Conservation (phyloP, 495 filamentous ascomycete genomes). For the Oleoguttula mirabilis region DNA sequence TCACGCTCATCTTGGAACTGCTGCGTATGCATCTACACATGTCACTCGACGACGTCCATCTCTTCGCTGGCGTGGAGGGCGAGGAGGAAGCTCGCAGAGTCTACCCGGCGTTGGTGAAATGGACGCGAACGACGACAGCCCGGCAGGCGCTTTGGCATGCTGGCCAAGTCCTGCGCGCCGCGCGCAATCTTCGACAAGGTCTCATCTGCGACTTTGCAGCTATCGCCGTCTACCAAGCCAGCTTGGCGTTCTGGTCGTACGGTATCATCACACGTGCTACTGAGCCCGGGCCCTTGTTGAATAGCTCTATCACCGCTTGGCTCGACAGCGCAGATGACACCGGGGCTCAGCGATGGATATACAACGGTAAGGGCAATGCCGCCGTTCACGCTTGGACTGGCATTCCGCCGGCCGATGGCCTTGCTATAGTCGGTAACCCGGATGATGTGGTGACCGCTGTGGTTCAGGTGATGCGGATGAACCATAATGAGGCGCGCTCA, state of each 20-base stretch:
- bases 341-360: conserved; percentile 28
- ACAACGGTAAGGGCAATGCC: conserved; percentile 17
- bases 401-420: not conserved
- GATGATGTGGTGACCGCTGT: conserved; percentile 37
- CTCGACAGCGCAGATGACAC: conserved; percentile 38
- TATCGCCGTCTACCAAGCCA: conserved; percentile 48
- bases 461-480: conserved; percentile 36
- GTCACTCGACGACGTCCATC: conserved; percentile 51
- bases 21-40: conserved; percentile 49
- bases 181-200: conserved; percentile 35
- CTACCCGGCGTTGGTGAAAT: conserved; percentile 40
- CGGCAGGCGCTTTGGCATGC: conserved; percentile 51
- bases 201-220: conserved; percentile 47
- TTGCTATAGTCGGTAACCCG: conserved; percentile 32
- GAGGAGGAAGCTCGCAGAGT: conserved; percentile 46
- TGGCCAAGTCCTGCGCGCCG: conserved; percentile 46
- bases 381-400: conserved; percentile 9
- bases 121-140: conserved; percentile 40
- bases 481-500: conserved; percentile 30
- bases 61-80: conserved; percentile 51
- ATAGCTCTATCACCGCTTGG: conserved; percentile 27
- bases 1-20: conserved; percentile 40
- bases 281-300: conserved; percentile 3
- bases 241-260: conserved; percentile 49
- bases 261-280: conserved; percentile 30